Base-by-base conservation (phyloP, 2,329 filamentous ascomycete genomes). In the Paracoccidioides brasiliensis region DNA sequence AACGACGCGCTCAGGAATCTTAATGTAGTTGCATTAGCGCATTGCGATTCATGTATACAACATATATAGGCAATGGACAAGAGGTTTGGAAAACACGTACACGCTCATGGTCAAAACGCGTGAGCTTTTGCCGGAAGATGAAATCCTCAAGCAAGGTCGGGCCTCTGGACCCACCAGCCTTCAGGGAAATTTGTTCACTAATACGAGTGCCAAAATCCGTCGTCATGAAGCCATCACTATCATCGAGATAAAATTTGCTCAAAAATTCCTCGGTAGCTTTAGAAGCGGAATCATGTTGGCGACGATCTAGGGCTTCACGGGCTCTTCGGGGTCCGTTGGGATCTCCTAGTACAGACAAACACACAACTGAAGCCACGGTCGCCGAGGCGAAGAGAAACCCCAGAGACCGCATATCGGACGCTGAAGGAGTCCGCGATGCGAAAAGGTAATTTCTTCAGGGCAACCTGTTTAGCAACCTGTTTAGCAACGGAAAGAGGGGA, bases 111-210 rank as follows among this genome's bases (percentile, higher is more conserved):
- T 87, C 83, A 62, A 87, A 86, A 54, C 79, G 80, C 50, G 81
- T 80, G 44, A 86, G 84, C 72, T 86, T 88, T 63, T 88, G 83
- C 37, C 84, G 78, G 65, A 86, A 83, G 59, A 85, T 82, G 52
- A 85, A 86, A 65, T 88, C 85, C 63, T 88, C 85, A 0, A 89
- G 71, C 22, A 88, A 71, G 0, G 82, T 84, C 1, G 85, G 78
- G 1, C 85, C 85, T 46, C 84, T 75, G 6, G 22, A 2, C 22
- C 78, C 75, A 2, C 85, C 85, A n/a, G 78, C 83, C 62, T 77
- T 83, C 41, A 88, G 70, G 62, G 81, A 85, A 59, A 78, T 74
- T 63, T 85, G 82, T 35, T 88, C 85, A 49, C 75, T 74, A 43
- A 88, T 83, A 0, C 83, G 84, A 0, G 80, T 83, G 9, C 85